Evolutionary conservation across 129 eudicot species (phyloP).

Genomic region (Heracleum sosnowskyi): DNA sequence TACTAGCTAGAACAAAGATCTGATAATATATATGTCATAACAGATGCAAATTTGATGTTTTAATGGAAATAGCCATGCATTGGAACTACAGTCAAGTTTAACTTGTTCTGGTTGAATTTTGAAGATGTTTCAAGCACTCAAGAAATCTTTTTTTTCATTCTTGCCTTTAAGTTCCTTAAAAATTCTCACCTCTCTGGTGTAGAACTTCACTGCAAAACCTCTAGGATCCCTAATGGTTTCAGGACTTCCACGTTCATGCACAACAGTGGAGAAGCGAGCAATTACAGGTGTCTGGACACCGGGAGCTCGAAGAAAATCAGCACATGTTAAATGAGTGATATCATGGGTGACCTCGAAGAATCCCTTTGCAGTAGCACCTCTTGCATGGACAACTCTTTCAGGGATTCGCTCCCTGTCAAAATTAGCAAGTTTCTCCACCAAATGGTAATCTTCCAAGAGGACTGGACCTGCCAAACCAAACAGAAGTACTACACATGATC

Average conservation of each 20-base stretch:
- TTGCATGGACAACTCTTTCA: constrained; percentile 11
- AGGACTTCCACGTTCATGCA: constrained; percentile 12
- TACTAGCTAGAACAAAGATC: no score
- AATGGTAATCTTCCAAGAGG: constrained; percentile 12
- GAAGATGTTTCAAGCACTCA: neutral
- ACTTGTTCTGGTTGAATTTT: neutral
- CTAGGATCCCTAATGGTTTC: constrained; percentile 7
- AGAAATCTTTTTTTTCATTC: neutral
- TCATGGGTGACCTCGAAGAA: constrained; percentile 13
- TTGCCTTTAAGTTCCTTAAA: neutral
- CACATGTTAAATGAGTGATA: constrained; percentile 10
- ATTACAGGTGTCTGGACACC: constrained; percentile 14
- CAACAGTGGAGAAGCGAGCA: constrained; percentile 7
- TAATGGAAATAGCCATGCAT: neutral
- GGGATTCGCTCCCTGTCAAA: constrained; percentile 11
- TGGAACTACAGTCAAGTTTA: neutral
- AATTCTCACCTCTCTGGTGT: constrained; percentile 2
- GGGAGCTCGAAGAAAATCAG: constrained; percentile 10
- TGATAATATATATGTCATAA: no score
- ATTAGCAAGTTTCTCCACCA: constrained; percentile 12
- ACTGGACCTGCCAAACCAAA: constrained; percentile 10
- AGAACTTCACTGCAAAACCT: constrained; percentile 13
- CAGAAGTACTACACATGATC: neutral
- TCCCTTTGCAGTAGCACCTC: constrained; percentile 13
- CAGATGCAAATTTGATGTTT: neutral